Base-by-base conservation (phyloP, 2,329 filamentous ascomycete genomes). In the Ophiostoma fasciatum region DNA sequence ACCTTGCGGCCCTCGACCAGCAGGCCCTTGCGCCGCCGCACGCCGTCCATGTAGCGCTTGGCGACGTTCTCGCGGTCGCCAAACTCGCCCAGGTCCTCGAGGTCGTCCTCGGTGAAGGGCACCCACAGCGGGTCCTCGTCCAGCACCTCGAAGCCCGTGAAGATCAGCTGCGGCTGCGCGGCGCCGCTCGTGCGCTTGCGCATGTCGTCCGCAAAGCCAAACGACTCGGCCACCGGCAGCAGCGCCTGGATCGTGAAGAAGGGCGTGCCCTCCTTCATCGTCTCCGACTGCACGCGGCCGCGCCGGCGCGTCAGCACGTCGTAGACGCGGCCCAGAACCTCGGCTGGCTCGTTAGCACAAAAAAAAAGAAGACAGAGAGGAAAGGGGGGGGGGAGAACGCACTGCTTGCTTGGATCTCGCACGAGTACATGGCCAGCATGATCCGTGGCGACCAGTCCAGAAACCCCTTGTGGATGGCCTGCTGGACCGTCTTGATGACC, bases 71-170 rank as follows among this genome's bases (percentile, higher is more conserved):
- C 90, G 51, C 74, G 73, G 60, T 98, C 90, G 4, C 83, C 90
- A 53, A 88, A 63, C 64, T 96, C 88, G 19, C 90, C 90, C 42
- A 98, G 61, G 63, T 98, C 90, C 65, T 98, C 90, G 35, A 98
- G 60, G 51, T 98, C 84, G 54, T 96, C 90, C 53, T 96, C 90
- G 0, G 88, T 96, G 45, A 84, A 85, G 1, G 90, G 90, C 31
- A 93, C 85, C 90, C 90, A 98, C 62, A 92, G 93, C 0, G 90
- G 90, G 62, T 98, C 90, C 59, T 94, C 80, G 54, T 96, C 85
- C 3, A 96, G 65, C 47, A 93, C 72, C 57, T 94, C 84, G 52
- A 87, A 98, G 1, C 90, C 90, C 7, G 82, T 74, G 53, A 96
- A 98, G 42, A 93, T 79, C 26, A 98, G 68, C 64, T 96, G 90